These are phyloP conservation scores for Ophiocordyceps robertsii DNA, from an alignment of 2,329 filamentous ascomycete species.

Conservation along the genomic window DNA sequence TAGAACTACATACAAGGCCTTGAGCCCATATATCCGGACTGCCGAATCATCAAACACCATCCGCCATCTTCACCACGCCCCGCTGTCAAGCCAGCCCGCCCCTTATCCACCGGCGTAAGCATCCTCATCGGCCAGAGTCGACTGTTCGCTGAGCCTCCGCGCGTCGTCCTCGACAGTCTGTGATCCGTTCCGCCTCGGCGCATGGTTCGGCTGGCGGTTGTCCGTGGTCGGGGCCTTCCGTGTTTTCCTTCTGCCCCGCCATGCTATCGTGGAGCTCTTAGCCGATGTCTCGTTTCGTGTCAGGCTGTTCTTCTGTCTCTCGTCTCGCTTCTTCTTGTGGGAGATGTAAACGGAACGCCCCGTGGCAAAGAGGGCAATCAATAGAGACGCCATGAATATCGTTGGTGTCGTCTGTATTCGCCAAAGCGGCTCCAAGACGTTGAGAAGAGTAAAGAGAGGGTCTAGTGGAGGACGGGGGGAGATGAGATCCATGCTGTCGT, in stretches of 20 bases:
- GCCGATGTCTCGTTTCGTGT: neutral
- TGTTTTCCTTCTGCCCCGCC: neutral
- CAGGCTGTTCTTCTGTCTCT: neutral
- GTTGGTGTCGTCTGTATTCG: too few relatives aligned
- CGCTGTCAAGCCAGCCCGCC: too few relatives aligned
- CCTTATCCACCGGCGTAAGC: neutral
- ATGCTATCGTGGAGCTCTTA: neutral
- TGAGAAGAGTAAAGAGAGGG: neutral
- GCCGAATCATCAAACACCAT: too few relatives aligned
- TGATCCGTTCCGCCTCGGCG: neutral
- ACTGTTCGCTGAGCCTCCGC: neutral
- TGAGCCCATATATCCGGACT: too few relatives aligned
- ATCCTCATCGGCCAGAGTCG: slow-evolving; percentile 1
- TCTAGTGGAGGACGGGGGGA: neutral
- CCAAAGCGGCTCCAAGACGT: neutral
- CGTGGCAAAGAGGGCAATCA: neutral
- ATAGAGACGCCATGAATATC: neutral
- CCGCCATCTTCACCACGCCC: too few relatives aligned
- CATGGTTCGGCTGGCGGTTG: neutral
- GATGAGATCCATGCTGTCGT: neutral
- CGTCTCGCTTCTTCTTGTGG: neutral
- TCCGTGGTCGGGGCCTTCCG: neutral
- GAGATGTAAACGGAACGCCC: neutral
- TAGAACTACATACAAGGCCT: too few relatives aligned
- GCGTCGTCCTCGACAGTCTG: neutral